phyloP scores from a whole-genome alignment of 805 yeast species.

The Ogataea wickerhamii region DNA sequence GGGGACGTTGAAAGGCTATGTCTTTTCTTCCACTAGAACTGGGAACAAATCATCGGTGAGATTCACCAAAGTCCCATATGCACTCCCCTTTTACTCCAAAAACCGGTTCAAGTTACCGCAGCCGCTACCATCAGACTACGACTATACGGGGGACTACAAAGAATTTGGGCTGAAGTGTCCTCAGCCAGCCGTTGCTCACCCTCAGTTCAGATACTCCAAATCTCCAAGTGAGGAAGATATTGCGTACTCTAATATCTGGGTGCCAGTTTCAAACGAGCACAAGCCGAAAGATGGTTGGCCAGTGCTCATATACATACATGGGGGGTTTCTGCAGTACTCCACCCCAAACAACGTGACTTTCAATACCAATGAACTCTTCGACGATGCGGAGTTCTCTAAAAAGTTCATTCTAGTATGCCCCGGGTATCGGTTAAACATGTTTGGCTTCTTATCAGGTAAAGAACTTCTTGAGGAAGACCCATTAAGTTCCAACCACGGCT shows the following conservation, averaged over 20 bases:
- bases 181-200: conserved; percentile 35
- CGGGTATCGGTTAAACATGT: conserved; percentile 40
- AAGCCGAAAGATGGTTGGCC: conserved; percentile 41
- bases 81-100: conserved; percentile 31
- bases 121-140: conserved; percentile 32
- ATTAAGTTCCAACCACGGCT: conserved; percentile 33
- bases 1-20: conserved; percentile 31
- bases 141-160: conserved; percentile 38
- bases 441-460: conserved; percentile 36
- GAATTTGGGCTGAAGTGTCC: conserved; percentile 35
- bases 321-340: conserved; percentile 41
- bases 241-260: conserved; percentile 36
- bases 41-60: conserved; percentile 24
- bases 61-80: conserved; percentile 34
- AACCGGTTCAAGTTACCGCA: conserved; percentile 31
- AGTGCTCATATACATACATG: conserved; percentile 39
- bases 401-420: conserved; percentile 37
- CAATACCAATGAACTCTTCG: conserved; percentile 24
- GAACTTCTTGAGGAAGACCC: conserved; percentile 36
- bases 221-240: conserved; percentile 35
- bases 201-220: conserved; percentile 18
- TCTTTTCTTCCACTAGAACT: conserved; percentile 16
- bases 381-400: conserved; percentile 26
- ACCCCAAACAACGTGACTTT: conserved; percentile 26
- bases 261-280: conserved; percentile 31